Conservation (phyloP, 306 rosid species). For the Trifolium fragiferum region DNA sequence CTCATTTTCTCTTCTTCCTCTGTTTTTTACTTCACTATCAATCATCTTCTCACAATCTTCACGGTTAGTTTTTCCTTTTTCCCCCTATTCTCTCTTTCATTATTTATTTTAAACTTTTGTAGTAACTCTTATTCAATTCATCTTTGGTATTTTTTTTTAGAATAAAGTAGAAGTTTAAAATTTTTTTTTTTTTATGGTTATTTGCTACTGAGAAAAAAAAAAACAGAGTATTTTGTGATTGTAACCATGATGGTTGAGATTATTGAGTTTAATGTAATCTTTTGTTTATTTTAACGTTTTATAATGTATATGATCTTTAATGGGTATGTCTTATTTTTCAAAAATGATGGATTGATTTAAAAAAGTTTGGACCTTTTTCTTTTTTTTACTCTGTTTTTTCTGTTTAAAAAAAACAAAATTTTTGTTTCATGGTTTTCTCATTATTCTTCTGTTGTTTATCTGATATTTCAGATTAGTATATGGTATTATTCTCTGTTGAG, state of each 20-base stretch:
- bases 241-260: background rate
- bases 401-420: background rate
- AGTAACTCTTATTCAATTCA: background rate
- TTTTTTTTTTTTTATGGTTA: background rate
- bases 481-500: constrained; percentile 6
- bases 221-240: constrained; percentile 19
- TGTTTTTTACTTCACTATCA: background rate
- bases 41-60: background rate
- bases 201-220: constrained; percentile 11
- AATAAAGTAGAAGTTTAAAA: background rate
- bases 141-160: background rate
- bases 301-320: constrained; percentile 12
- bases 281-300: constrained; percentile 14
- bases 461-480: constrained; percentile 20
- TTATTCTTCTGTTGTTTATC: constrained; percentile 12
- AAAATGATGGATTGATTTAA: background rate
- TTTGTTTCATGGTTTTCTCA: background rate
- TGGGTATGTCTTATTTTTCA: constrained; percentile 37
- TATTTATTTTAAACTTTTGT: background rate
- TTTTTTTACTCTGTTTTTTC: constrained; percentile 38
- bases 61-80: constrained; percentile 27
- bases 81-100: background rate
- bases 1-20: background rate
- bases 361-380: constrained; percentile 47
- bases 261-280: background rate